Percentiles rank a stretch among this genome's conserved stretches.
phyloP scores from a whole-genome alignment of 2,329 filamentous ascomycete genomes.

The Mycosphaerelloides madeirae region DNA sequence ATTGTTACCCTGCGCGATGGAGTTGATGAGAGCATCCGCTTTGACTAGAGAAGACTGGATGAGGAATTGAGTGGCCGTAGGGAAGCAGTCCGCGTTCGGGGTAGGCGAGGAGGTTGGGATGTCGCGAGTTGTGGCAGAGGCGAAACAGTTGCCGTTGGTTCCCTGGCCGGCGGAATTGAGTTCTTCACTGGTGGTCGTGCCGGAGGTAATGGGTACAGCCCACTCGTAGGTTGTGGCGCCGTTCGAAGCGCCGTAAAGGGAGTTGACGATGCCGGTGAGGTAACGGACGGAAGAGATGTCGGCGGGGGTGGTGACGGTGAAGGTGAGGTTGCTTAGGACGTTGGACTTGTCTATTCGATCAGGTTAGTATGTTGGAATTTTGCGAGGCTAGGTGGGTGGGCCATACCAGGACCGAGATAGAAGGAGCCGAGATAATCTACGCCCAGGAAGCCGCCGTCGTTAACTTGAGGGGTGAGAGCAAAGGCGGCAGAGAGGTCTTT shows the following conservation, averaged over 20 bases:
- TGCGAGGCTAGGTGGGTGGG: not conserved
- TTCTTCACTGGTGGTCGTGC: constrained; percentile 8
- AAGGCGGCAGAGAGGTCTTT: constrained; percentile 15
- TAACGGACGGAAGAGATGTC: constrained; percentile 5
- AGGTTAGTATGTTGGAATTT: not conserved
- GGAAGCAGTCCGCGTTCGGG: constrained; percentile 7
- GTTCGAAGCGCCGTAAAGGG: constrained; percentile 14
- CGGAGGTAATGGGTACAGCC: constrained; percentile 8
- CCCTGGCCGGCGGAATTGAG: constrained; percentile 4
- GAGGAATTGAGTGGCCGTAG: constrained; percentile 4
- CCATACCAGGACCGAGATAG: constrained; percentile 13
- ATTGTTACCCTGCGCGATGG: constrained; percentile 11
- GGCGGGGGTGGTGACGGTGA: constrained; percentile 11
- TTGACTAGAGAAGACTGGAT: constrained; percentile 10
- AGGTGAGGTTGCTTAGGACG: constrained; percentile 14
- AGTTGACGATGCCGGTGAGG: constrained; percentile 13
- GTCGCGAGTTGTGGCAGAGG: not conserved
- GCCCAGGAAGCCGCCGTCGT: constrained; percentile 7
- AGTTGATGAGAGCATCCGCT: constrained; percentile 12
- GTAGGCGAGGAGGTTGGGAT: constrained; percentile 3
- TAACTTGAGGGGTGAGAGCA: constrained; percentile 5
- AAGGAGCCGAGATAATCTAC: constrained; percentile 14
- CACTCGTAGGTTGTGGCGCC: constrained; percentile 11
- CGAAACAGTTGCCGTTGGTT: constrained; percentile 8
- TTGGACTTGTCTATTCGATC: constrained; percentile 10